A percentile compares a stretch with the other conserved stretches of the same genome.
These are phyloP conservation scores for Macrocybe gigantea DNA, from an alignment of 768 basidiomycete species.

Conservation along the genomic window DNA sequence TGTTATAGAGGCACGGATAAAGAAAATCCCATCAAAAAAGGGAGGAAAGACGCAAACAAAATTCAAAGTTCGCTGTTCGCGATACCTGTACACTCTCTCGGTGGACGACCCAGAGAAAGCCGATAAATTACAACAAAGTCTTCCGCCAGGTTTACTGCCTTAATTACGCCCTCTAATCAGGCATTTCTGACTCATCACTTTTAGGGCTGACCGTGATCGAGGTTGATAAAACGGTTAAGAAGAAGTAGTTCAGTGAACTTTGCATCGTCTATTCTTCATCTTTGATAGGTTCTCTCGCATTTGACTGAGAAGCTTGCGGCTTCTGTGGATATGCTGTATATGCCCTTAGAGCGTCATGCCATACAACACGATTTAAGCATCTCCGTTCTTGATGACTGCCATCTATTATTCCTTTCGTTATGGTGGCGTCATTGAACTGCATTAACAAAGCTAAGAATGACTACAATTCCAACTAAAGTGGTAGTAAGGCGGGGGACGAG, in stretches of 20 bases:
- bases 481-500: not conserved
- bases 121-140: constrained; percentile 91
- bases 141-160: constrained; percentile 85
- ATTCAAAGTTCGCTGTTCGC: constrained; percentile 97
- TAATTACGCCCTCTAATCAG: not conserved
- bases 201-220: constrained; percentile 70
- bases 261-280: constrained; percentile 9
- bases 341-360: no score
- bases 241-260: constrained; percentile 50
- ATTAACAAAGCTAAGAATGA: no score
- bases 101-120: constrained; percentile 98
- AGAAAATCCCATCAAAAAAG: constrained; percentile 76
- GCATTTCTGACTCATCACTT: not conserved
- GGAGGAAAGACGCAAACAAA: constrained; percentile 83
- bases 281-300: constrained; percentile 16
- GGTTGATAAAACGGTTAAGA: constrained; percentile 63
- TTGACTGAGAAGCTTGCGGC: no score
- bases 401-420: no score
- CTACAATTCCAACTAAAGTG: no score
- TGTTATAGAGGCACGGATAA: constrained; percentile 88
- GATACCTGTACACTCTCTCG: constrained; percentile 96
- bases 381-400: no score
- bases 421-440: no score
- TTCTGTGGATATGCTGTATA: no score
- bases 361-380: no score